Evolutionary conservation across 2,329 filamentous ascomycete genomes (phyloP).

Genomic region (Colletotrichum melonis): DNA sequence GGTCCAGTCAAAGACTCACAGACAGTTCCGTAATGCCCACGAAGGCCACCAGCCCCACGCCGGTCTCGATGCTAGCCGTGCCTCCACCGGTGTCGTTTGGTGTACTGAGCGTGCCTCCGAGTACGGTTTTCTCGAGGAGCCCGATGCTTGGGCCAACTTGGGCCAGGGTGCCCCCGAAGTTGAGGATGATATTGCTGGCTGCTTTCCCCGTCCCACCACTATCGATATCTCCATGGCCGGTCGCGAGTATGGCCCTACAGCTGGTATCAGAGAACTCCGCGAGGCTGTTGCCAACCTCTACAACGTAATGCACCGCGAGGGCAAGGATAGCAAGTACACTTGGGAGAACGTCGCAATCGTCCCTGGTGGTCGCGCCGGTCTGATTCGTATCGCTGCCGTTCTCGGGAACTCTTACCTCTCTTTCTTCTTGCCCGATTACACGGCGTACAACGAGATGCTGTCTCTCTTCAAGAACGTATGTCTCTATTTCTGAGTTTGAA

Average conservation of each 20-base stretch:
- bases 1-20: conserved; percentile 84
- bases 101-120: conserved; percentile 88
- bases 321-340: conserved; percentile 89
- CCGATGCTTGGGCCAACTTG: conserved; percentile 88
- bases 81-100: conserved; percentile 96
- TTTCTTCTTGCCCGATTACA: conserved; percentile 96
- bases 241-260: conserved; percentile 92
- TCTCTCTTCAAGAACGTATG: conserved; percentile 88
- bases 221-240: conserved; percentile 84
- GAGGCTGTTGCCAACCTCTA: conserved; percentile 92
- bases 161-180: conserved; percentile 95
- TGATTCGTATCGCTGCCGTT: conserved; percentile 95
- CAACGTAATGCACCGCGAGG: conserved; percentile 90
- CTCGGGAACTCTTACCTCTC: conserved; percentile 91
- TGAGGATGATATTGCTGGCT: conserved; percentile 90
- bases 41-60: conserved; percentile 92
- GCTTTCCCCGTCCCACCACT: conserved; percentile 82
- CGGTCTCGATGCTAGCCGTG: conserved; percentile 87
- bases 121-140: conserved; percentile 87
- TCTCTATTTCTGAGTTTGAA: not conserved
- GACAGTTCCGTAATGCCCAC: conserved; percentile 89
- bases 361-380: conserved; percentile 88
- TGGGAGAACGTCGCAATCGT: conserved; percentile 99
- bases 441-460: conserved; percentile 98
- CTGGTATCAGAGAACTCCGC: conserved; percentile 90